Evolutionary conservation across 2,329 filamentous ascomycete genomes (phyloP), one percentile per base, ranked within the genome.

Genomic region (Ophioceras dolichostomum): DNA sequence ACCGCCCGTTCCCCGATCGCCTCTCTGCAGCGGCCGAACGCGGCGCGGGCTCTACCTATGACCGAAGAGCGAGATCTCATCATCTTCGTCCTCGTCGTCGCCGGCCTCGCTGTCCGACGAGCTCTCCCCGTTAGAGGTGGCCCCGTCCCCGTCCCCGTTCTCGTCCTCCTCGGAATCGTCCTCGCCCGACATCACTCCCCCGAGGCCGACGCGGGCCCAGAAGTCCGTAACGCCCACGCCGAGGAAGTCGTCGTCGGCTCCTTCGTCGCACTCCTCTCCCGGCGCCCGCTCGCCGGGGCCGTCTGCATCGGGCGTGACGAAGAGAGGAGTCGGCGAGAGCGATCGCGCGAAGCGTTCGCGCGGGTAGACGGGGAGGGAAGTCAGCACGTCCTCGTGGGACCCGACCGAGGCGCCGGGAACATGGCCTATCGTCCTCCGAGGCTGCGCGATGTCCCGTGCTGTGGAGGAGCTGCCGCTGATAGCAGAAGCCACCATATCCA

Each of bases 171-270:
- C 66, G 3, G 68, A 65, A 30, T 67, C 65, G 7, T 54, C 60
- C 4, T 61, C 61, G 14, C 57, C 53, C 10, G 55, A 56, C 2
- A 50, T 49, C 26, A 58, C 46, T 19, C 54, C 53, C 21, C 54
- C 47, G 17, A 66, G 59, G 5, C 35, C 39, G 51, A 62, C 65
- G 10, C 63, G 58, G 32, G 66, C 66, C 70, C 74, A 79, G 35
- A 79, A 67, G 21, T 68, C 35, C 31, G 31, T 33, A 4, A 19
- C 30, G 13, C 6, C 30, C n/a, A 13, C 21, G 24, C n/a, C 67
- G 21, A 79, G 49, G 40, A 79, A 68, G 39, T 75, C 73, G 8
- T 67, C 64, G 14, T 68, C 68, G 13, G 73, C 68, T 8, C 60
- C 57, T n/a, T 55, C 54, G 2, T 60, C 59, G n/a, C n/a, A n/a